Base-by-base conservation (phyloP, 2,329 filamentous ascomycete species). In the Mycosphaerella sp. region DNA sequence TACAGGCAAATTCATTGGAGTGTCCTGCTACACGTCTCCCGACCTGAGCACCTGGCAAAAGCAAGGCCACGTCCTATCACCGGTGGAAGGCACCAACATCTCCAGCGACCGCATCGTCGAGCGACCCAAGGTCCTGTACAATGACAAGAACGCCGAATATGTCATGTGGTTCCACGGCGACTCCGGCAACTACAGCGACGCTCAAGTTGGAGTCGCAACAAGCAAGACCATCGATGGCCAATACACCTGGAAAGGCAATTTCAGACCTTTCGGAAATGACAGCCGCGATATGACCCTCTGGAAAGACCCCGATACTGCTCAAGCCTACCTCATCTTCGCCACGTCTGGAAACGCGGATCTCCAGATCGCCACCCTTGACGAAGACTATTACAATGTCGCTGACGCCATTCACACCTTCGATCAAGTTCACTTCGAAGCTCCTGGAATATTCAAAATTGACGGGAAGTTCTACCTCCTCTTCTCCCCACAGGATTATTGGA, bases 101-200 rank as follows among this genome's bases (percentile, higher is more conserved):
- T 61, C 74, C 54, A 5, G 1, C 21, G 21, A 25, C 3, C 76
- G 82, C 2, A 74, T 86, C 9, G 78, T 86, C 2, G 83, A 86
- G 66, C 70, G 84, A 16, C 84, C 84, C 2, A 86, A 86, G 67
- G 76, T 86, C 3, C 76, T 86, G 4, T 85, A 79, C 69, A 86
- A 86, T 57, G 77, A 80, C 12, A 68, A 70, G n/a, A 85, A 82
- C 0, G 60, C 66, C 5, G 79, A 81, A 56, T 87, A 82, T 65
- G 82, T 86, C n/a, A 69, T 86, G 65, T 86, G 80, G 72, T 74
- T 86, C 72, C 83, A 86, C 62, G 84, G 85, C 43, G 83, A 87
- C 61, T 75, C 70, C 49, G 71, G 71, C 27, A 74, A 74, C 61
- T 86, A 86, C 58, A 74, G 72, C 1, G 82, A 85, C 32, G 84